Evolutionary conservation across 1,284 basidiomycete species (phyloP).

Genomic region (Flammula alnicola): DNA sequence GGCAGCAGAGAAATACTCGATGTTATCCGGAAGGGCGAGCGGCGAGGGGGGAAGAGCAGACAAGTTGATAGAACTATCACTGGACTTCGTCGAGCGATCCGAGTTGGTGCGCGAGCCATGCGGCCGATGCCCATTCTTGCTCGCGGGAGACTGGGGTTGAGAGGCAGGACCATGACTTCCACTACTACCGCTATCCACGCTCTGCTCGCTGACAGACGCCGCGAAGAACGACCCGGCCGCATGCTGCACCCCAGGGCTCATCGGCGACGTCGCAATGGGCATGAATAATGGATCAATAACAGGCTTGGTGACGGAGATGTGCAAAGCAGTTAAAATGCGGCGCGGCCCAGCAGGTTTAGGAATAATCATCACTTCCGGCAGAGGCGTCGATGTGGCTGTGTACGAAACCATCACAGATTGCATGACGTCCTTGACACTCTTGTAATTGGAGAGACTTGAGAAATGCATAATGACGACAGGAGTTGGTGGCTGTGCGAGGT

Average conservation of each 20-base stretch:
- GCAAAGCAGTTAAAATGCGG: constrained; percentile 86
- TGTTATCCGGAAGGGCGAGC: constrained; percentile 73
- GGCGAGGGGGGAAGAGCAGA: constrained; percentile 66
- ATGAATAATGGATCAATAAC: constrained; percentile 87
- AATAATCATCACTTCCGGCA: constrained; percentile 90
- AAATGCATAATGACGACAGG: constrained; percentile 83
- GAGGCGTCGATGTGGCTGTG: constrained; percentile 39
- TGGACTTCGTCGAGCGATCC: constrained; percentile 61
- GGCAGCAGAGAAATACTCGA: constrained; percentile 86
- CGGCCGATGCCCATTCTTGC: constrained; percentile 42
- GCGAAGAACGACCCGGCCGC: constrained; percentile 48
- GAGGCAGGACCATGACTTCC: constrained; percentile 18
- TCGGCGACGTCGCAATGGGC: constrained; percentile 91
- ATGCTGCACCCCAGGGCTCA: constrained; percentile 61
- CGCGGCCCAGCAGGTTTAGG: constrained; percentile 95
- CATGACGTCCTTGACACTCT: constrained; percentile 84
- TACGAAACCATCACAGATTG: constrained; percentile 65
- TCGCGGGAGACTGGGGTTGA: constrained; percentile 20
- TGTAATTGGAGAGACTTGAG: constrained; percentile 88
- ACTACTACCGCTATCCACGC: constrained; percentile 1
- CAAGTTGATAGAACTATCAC: constrained; percentile 45
- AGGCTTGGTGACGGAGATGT: constrained; percentile 85
- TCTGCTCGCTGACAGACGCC: constrained; percentile 27
- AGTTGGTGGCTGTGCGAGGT: constrained; percentile 33
- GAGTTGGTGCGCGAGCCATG: constrained; percentile 59